These are phyloP conservation scores for Trichophyton verrucosum DNA, from an alignment of 2,329 filamentous ascomycete species.

Conservation along the genomic window DNA sequence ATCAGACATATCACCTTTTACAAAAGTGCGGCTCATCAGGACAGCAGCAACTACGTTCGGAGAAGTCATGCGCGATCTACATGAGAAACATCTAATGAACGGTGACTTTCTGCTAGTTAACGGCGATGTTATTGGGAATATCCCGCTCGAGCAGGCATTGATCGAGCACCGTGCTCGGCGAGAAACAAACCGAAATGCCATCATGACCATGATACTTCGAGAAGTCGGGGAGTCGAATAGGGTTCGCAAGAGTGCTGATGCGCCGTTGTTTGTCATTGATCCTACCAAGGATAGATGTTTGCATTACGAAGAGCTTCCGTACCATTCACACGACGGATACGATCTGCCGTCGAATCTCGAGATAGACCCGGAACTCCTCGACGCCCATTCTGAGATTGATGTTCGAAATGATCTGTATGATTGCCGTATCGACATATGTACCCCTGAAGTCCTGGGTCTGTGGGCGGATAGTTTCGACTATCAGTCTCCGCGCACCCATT, in stretches of 20 bases:
- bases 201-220: conserved; percentile 90
- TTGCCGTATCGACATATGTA: conserved; percentile 93
- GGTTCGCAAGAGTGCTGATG: conserved; percentile 62
- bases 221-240: conserved; percentile 63
- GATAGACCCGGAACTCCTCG: conserved; percentile 69
- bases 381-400: conserved; percentile 62
- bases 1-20: conserved; percentile 64
- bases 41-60: conserved; percentile 79
- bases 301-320: conserved; percentile 85
- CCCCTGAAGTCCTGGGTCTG: conserved; percentile 81
- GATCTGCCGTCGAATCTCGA: conserved; percentile 44
- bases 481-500: conserved; percentile 75
- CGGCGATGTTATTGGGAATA: conserved; percentile 82
- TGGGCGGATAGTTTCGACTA: conserved; percentile 99
- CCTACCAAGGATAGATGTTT: conserved; percentile 67
- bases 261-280: conserved; percentile 78
- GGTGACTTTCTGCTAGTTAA: conserved; percentile 89
- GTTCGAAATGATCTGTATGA: conserved; percentile 82
- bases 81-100: conserved; percentile 70
- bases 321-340: conserved; percentile 43
- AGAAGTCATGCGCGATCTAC: conserved; percentile 87
- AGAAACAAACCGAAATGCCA: conserved; percentile 77
- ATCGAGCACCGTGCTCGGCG: conserved; percentile 68
- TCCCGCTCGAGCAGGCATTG: conserved; percentile 68
- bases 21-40: conserved; percentile 68